Percentiles rank a stretch among this genome's conserved stretches.
Evolutionary conservation across 2,329 filamentous ascomycete species (phyloP).

Genomic region (Pseudodiploospora longispora): DNA sequence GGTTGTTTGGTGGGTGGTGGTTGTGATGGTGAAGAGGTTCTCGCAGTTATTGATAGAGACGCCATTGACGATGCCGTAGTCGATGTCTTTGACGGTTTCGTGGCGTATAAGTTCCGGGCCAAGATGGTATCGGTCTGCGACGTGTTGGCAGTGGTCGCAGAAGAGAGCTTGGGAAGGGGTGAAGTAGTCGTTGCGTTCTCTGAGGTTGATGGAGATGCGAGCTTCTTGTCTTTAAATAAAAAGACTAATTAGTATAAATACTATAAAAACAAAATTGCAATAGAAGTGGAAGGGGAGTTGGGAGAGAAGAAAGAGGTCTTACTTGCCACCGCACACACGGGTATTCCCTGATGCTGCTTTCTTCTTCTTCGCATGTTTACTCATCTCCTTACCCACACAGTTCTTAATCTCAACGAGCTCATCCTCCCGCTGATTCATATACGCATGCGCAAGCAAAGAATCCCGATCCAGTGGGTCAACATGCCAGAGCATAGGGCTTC

Average conservation of each 20-base stretch:
- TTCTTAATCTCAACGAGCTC: conserved; percentile 64
- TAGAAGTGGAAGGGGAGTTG: no score
- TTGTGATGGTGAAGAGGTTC: conserved; percentile 58
- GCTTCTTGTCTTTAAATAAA: conserved; percentile 30
- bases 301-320: no score
- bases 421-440: conserved; percentile 48
- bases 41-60: conserved; percentile 33
- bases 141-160: conserved; percentile 50
- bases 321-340: conserved; percentile 34
- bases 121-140: conserved; percentile 46
- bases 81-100: conserved; percentile 52
- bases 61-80: conserved; percentile 42
- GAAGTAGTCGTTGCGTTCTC: conserved; percentile 63
- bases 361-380: conserved; percentile 67
- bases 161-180: conserved; percentile 56
- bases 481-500: conserved; percentile 80
- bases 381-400: conserved; percentile 71
- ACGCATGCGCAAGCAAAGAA: conserved; percentile 61
- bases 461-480: conserved; percentile 69
- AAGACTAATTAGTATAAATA: conserved; percentile 7
- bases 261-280: no score
- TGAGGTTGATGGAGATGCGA: conserved; percentile 51
- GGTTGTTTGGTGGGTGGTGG: conserved; percentile 32
- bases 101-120: conserved; percentile 47
- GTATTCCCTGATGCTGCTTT: conserved; percentile 30